Evolutionary conservation across 345 rosid genomes (phyloP), one percentile per base, ranked within the genome.

Genomic region (Boechera retrofracta): DNA sequence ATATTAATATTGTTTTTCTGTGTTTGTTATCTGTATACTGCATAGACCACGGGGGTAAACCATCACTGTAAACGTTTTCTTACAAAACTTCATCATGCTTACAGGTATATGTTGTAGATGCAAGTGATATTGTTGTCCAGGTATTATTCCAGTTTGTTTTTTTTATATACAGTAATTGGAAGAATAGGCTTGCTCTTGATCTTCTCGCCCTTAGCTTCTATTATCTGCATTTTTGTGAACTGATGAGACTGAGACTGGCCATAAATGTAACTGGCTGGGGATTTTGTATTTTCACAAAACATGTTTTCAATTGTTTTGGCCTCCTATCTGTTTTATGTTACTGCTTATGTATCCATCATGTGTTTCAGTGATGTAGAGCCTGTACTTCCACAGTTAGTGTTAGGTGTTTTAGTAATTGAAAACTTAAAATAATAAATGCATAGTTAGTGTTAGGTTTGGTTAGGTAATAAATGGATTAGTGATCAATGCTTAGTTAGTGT

Each of bases 51-150:
- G 5, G 49, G 64, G 31, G 72, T 66, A 61, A 67, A 63, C 48
- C 60, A 35, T 12, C 33, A 45, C 32, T 16, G 33, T 45, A 9
- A 21, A 53, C 60, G 38, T 48, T 70, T 4, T 70, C 75, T 75
- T 74, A 74, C 53, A 47, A 28, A 69, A 33, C 8, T 67, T 53
- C 13, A 10, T 45, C 54, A 61, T 72, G 36, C 49, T 41, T 76
- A 53, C 90, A 95, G 99, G 99, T 95, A 36, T 95, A 95, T 77
- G 99, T 97, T 29, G 94, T 95, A 79, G 98, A 95, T 83, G 99
- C 99, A 44, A 95, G 99, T 86, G 94, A 86, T 74, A 95, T 95
- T 77, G 97, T 98, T 24, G 86, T 89, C 72, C 99, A 92, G 98
- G 99, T 92, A 85, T 48, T 75, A 28, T 55, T 78, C 47, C 36